phyloP scores from a whole-genome alignment of 2,329 filamentous ascomycete genomes.

The Beauveria caledonica region DNA sequence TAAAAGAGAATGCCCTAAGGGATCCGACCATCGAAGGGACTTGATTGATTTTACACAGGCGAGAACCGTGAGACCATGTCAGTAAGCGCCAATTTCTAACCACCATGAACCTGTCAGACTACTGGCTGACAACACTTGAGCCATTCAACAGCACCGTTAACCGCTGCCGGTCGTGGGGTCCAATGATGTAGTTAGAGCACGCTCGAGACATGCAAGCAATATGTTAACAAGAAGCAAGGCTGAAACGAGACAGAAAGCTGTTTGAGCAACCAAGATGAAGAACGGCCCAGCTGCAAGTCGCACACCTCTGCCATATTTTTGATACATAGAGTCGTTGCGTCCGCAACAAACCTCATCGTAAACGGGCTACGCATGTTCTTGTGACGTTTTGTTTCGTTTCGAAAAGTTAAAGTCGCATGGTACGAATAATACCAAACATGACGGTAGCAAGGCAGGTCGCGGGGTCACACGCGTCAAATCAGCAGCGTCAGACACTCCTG shows the following conservation, averaged over 20 bases:
- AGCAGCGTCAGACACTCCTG: neutral
- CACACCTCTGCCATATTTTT: too few relatives aligned
- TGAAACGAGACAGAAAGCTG: neutral
- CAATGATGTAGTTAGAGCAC: neutral
- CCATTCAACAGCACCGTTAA: neutral
- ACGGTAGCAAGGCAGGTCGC: neutral
- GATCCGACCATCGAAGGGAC: too few relatives aligned
- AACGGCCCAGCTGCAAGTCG: too few relatives aligned
- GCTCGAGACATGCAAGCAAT: neutral
- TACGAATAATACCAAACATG: neutral
- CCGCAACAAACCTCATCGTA: too few relatives aligned
- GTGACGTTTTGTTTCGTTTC: neutral
- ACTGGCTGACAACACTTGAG: neutral
- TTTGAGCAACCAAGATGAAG: too few relatives aligned
- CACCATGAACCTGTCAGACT: neutral
- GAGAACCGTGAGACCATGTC: neutral
- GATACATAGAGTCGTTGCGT: too few relatives aligned
- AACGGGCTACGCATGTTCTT: too few relatives aligned
- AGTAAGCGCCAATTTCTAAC: neutral
- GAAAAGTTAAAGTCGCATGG: neutral
- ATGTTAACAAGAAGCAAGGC: neutral
- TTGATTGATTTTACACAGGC: too few relatives aligned
- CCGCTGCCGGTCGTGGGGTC: neutral
- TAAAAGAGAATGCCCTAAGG: too few relatives aligned
- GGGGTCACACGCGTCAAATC: neutral